Evolutionary conservation across 1,284 basidiomycete species (phyloP).

Genomic region (Vanrija humicola): DNA sequence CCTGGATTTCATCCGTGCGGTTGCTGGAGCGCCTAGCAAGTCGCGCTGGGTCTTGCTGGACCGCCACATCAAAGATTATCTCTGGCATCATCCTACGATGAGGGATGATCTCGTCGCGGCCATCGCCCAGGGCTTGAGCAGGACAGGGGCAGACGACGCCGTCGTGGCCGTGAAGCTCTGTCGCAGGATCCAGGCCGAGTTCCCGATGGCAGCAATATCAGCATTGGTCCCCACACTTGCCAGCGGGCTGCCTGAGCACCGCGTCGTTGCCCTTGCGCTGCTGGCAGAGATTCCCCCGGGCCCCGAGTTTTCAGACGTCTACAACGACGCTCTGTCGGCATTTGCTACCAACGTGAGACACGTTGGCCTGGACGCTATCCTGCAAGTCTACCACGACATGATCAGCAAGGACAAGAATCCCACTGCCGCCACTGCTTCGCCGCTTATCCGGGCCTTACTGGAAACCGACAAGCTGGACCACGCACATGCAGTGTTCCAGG

Average conservation of each 20-base stretch:
- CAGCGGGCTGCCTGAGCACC: conserved; percentile 11
- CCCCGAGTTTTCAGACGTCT: conserved; percentile 1
- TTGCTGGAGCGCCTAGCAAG: conserved; percentile 14
- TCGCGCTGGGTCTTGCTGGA: conserved; percentile 36
- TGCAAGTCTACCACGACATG: conserved; percentile 27
- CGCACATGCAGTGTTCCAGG: conserved; percentile 21
- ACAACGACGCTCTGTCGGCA: conserved; percentile 19
- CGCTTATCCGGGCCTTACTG: conserved; percentile 22
- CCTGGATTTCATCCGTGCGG: conserved; percentile 26
- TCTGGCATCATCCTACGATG: conserved; percentile 18
- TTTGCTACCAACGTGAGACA: conserved; percentile 7
- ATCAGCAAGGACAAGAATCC: conserved; percentile 10
- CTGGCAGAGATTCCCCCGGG: conserved; percentile 2
- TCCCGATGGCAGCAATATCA: conserved; percentile 11
- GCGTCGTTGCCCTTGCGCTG: conserved; percentile 8
- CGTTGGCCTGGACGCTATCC: conserved; percentile 17
- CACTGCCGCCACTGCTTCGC: conserved; percentile 13
- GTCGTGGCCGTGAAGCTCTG: conserved; percentile 26
- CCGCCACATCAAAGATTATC: conserved; percentile 38
- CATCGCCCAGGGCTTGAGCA: conserved; percentile 26
- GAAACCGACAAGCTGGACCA: conserved; percentile 19
- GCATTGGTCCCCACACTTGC: conserved; percentile 18
- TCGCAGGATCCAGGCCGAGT: conserved; percentile 10
- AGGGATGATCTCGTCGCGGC: conserved; percentile 19
- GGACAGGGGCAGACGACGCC: conserved; percentile 20